Base-by-base conservation (phyloP, 2,329 filamentous ascomycete species). In the Diaporthe vaccinii region DNA sequence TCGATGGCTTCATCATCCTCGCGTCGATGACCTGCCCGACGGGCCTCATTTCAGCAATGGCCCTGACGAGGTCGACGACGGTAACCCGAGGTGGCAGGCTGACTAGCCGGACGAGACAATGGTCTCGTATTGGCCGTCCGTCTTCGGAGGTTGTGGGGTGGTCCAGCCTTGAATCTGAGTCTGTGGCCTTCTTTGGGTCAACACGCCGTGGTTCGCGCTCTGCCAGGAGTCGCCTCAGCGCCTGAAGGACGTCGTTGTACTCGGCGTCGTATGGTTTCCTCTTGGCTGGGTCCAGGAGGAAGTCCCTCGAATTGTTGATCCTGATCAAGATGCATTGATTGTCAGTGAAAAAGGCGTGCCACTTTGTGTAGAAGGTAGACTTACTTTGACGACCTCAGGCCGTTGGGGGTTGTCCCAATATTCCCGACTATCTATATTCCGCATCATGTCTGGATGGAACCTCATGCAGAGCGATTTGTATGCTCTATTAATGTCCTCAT, bases 51-150 rank as follows among this genome's bases (percentile, higher is more conserved):
- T 39, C 10, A 7, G 57, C 57, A 2, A 59, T 15, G 57, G 34
- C 12, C 10, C 57, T 39, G 57, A 25, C 22, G 10, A 59, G 4
- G 20, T 39, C 57, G 57, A 17, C 20, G 22, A 1, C 3, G 6
- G 57, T 59, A 4, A 17, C 22, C 12, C 39, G 57, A 2, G 57
- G 57, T 8, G 57, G 34, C 10, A 59, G 57, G 57, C 2, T 4
- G 3, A 1, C 0, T 1, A 59, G 2, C 0, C 4, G 20, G 10
- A 25, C 31, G 12, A 39, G 0, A 39, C 57, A 59, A 0, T 59
- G 22, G 5, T 39, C 3, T 25, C 34, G 34, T 1, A 39, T 4
- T 1, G 57, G 57, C 7, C 4, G 7, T 10, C 57, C 34, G 20
- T 59, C 57, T 8, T 6, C 17, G 10, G 2, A 22, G 10, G 57